Evolutionary conservation across 352 stramenopile genomes (phyloP).

Genomic region (Saprolegnia parasitica): DNA sequence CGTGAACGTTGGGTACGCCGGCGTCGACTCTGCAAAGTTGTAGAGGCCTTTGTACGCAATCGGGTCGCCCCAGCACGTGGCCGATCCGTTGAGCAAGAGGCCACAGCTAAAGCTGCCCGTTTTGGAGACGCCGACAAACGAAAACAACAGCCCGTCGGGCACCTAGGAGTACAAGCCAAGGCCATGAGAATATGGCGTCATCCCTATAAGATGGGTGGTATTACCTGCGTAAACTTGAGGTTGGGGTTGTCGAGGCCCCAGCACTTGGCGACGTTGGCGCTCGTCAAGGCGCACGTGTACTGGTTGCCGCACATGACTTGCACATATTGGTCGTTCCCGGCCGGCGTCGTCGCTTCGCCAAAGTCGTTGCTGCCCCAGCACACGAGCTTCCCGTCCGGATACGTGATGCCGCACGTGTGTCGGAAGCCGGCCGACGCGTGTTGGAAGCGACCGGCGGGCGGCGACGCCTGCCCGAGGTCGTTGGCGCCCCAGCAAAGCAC

Average conservation of each 20-base stretch:
- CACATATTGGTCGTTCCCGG: neutral
- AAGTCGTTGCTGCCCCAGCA: conserved; percentile 28
- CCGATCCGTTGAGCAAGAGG: conserved; percentile 3
- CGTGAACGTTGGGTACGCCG: neutral
- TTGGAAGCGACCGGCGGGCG: conserved; percentile 17
- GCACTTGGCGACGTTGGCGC: conserved; percentile 3
- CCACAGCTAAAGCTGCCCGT: conserved; percentile 1
- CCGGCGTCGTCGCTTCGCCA: conserved; percentile 12
- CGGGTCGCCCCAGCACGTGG: conserved; percentile 1
- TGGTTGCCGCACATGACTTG: conserved; percentile 15
- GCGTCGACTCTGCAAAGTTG: no score
- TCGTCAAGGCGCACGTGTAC: conserved; percentile 21
- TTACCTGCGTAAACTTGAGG: neutral
- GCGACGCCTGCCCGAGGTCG: conserved; percentile 9
- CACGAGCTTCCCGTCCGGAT: conserved; percentile 10
- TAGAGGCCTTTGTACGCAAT: neutral
- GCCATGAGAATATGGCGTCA: no score
- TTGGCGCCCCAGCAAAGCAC: conserved; percentile 24
- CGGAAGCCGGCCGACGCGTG: conserved; percentile 14
- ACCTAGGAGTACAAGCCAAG: no score
- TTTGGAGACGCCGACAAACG: conserved; percentile 3
- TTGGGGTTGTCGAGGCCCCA: conserved; percentile 17
- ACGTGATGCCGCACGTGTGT: conserved; percentile 24
- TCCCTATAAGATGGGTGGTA: no score
- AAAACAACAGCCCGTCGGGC: neutral